Base-by-base conservation (phyloP, 164 flowering plant species). In the Vitis amurensis region DNA sequence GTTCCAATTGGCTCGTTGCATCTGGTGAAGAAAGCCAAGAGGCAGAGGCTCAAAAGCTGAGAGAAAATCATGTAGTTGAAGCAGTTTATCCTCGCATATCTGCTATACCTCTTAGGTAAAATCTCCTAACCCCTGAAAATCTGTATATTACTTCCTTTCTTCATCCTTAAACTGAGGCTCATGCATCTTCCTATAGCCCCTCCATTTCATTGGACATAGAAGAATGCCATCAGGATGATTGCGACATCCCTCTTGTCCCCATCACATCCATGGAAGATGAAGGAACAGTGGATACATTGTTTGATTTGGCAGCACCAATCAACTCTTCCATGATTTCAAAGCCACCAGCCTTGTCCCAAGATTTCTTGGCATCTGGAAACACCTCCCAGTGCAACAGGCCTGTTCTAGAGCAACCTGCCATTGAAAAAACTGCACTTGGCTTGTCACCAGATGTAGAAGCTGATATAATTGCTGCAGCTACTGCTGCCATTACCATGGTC, bases 1-100 rank as follows among this genome's bases (percentile, higher is more conserved):
- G 52, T 73, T 4, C 8, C 48, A 59, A 53, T 19, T 86, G 85
- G 87, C 69, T 4, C 8, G 80, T 83, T 7, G 84, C 68, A 37
- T 72, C 81, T 61, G 87, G 87, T 55, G 85, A 80, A 67, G 84
- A 81, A 67, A 84, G 87, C 61, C 31, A 73, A 37, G 87, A 83
- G 31, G 52, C 30, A 0, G 68, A 61, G 30, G 58, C 51, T 70
- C 81, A 82, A 53, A 68, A 50, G 11, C 50, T 58, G 16, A 76
- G 89, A 62, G 80, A 78, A 60, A 48, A 52, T 57, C 72, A 61
- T 19, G 74, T 78, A 59, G 75, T 76, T 15, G 85, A 83, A 76
- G 85, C 85, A 23, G 47, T 78, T 58, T 83, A 81, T 70, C 84
- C 84, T 1, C 73, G 57, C 16, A 57, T 11, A 30, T 77, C 81